phyloP scores from a whole-genome alignment of 2,329 filamentous ascomycete genomes.

The Mollisiaceae sp. region DNA sequence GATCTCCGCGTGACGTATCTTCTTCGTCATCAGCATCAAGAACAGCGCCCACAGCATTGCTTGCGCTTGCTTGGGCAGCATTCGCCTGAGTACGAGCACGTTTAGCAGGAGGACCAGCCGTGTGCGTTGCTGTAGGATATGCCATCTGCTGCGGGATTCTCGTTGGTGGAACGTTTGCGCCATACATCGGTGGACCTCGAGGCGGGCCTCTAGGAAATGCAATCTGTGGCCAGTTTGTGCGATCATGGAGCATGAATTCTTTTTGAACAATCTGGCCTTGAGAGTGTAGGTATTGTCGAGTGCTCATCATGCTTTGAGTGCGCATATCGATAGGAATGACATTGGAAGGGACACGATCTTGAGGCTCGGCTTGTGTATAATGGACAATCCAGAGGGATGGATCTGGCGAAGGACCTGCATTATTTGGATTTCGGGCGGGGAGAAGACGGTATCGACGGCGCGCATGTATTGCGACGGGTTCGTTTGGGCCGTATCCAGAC shows the following conservation, averaged over 20 bases:
- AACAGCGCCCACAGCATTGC: constrained; percentile 26
- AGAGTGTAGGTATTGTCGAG: constrained; percentile 68
- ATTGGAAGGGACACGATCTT: constrained; percentile 72
- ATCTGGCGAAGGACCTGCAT: constrained; percentile 74
- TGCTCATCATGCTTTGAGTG: constrained; percentile 63
- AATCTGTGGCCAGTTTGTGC: constrained; percentile 87
- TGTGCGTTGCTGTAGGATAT: constrained; percentile 59
- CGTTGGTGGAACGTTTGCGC: constrained; percentile 31
- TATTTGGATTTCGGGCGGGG: constrained; percentile 70
- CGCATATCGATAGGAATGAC: constrained; percentile 69
- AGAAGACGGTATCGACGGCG: constrained; percentile 86
- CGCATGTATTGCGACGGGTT: constrained; percentile 76
- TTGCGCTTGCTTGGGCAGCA: constrained; percentile 28
- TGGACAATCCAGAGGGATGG: constrained; percentile 89
- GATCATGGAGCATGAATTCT: constrained; percentile 92
- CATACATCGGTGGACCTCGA: constrained; percentile 42
- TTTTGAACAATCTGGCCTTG: constrained; percentile 86
- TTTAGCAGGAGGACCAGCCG: constrained; percentile 58
- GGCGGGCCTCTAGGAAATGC: constrained; percentile 64
- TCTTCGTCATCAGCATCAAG: constrained; percentile 79
- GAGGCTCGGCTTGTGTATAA: constrained; percentile 78
- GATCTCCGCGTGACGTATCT: constrained; percentile 83
- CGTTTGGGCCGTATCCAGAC: constrained; percentile 78
- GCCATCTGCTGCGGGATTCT: constrained; percentile 60
- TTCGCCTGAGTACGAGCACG: constrained; percentile 46